A percentile compares a stretch with the other conserved stretches of the same genome.
Conservation (phyloP, 78 protist genomes). For the Guillardia theta region DNA sequence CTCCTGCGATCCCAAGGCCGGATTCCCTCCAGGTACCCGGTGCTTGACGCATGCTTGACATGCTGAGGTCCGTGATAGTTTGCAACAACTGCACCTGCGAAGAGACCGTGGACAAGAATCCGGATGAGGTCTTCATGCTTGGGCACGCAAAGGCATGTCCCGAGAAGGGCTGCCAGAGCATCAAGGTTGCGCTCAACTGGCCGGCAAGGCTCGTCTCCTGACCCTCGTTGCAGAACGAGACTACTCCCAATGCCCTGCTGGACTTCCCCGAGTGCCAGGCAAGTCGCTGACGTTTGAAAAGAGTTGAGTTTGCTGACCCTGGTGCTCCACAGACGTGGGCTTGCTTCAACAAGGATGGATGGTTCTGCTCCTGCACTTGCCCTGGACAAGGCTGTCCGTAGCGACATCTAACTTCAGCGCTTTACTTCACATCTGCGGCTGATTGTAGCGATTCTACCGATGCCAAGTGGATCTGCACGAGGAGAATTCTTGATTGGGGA, state of each 20-base stretch:
- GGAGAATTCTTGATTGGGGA: no score
- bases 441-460: no score
- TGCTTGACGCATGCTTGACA: no score
- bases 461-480: no score
- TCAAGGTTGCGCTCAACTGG: background rate
- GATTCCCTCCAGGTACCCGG: background rate
- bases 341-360: background rate
- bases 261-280: background rate
- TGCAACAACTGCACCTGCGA: background rate
- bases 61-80: no score
- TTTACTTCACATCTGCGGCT: no score
- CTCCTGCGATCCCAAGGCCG: background rate
- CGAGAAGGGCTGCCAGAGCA: background rate
- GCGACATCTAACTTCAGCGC: no score
- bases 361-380: background rate
- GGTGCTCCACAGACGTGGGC: background rate
- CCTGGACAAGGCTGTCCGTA: background rate
- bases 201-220: no score
- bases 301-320: background rate
- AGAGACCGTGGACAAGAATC: background rate
- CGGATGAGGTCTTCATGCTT: background rate
- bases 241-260: background rate
- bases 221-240: background rate
- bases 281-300: background rate
- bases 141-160: background rate